These are phyloP conservation scores for Carnegiea gigantea DNA, from an alignment of 179 eudicot genomes.

Conservation along the genomic window DNA sequence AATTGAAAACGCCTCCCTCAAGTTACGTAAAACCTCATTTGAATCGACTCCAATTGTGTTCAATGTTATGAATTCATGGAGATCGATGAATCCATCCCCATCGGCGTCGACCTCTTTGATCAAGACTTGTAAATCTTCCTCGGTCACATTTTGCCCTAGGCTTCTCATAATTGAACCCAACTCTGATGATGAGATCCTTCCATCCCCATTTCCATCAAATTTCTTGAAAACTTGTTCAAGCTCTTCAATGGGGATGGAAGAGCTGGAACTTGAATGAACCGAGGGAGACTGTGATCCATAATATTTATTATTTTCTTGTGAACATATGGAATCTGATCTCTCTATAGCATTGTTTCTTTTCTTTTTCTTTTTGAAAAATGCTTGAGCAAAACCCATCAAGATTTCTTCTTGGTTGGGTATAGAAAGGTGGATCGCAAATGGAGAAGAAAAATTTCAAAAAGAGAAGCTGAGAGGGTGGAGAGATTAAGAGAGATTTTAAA, in stretches of 20 bases:
- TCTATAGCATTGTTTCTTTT: neutral
- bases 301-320: neutral
- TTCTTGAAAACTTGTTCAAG: conserved; percentile 58
- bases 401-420: neutral
- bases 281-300: conserved; percentile 13
- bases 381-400: conserved; percentile 28
- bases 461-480: neutral
- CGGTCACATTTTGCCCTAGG: conserved; percentile 44
- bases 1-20: conserved; percentile 56
- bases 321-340: neutral
- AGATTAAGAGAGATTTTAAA: neutral
- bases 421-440: neutral
- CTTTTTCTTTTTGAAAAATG: conserved; percentile 30
- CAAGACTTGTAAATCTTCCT: conserved; percentile 40
- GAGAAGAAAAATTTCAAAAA: neutral
- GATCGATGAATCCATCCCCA: conserved; percentile 60
- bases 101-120: conserved; percentile 53
- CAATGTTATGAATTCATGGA: conserved; percentile 50
- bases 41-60: conserved; percentile 54
- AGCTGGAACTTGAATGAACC: conserved; percentile 10
- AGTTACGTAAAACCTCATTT: conserved; percentile 36
- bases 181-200: conserved; percentile 53
- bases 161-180: conserved; percentile 46
- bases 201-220: conserved; percentile 65
- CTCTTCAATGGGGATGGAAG: conserved; percentile 28